Evolutionary conservation across 2,329 filamentous ascomycete species (phyloP).

Genomic region (Talaromyces atroroseus): DNA sequence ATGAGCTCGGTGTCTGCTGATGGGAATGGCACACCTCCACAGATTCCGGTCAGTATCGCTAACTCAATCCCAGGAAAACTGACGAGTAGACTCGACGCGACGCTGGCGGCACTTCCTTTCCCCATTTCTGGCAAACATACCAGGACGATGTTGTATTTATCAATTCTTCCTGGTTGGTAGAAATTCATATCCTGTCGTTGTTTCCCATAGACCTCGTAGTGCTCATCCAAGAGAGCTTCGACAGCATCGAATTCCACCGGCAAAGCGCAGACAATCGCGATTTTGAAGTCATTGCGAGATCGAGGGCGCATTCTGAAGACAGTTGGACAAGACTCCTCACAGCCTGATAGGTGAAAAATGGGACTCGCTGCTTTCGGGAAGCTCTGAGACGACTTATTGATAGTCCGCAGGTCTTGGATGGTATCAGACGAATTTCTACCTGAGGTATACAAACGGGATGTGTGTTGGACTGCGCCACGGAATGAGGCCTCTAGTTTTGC

Average conservation of each 20-base stretch:
- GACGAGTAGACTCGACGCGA: slow-evolving; percentile 9
- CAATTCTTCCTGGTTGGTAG: slow-evolving; percentile 18
- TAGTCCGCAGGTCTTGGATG: no score
- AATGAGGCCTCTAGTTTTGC: neutral
- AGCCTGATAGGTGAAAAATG: no score
- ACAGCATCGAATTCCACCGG: slow-evolving; percentile 7
- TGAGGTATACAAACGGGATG: neutral
- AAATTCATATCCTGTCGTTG: slow-evolving; percentile 4
- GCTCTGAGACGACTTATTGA: no score
- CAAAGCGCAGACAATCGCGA: slow-evolving; percentile 8
- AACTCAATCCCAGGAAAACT: slow-evolving; percentile 18
- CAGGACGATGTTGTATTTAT: slow-evolving; percentile 19
- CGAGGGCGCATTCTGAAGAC: neutral
- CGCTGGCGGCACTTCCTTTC: slow-evolving; percentile 11
- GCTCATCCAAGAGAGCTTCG: slow-evolving; percentile 2
- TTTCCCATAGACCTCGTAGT: neutral
- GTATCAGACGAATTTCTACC: no score
- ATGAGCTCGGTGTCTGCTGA: slow-evolving; percentile 14
- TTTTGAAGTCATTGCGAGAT: slow-evolving; percentile 1
- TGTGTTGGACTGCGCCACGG: neutral
- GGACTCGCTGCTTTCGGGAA: no score
- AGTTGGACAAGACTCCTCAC: no score
- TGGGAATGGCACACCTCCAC: slow-evolving; percentile 17
- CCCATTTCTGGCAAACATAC: slow-evolving; percentile 18
- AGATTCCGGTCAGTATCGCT: slow-evolving; percentile 19